These are phyloP conservation scores for Furcasterigmium furcatum DNA, from an alignment of 2,329 filamentous ascomycete genomes.

Conservation along the genomic window DNA sequence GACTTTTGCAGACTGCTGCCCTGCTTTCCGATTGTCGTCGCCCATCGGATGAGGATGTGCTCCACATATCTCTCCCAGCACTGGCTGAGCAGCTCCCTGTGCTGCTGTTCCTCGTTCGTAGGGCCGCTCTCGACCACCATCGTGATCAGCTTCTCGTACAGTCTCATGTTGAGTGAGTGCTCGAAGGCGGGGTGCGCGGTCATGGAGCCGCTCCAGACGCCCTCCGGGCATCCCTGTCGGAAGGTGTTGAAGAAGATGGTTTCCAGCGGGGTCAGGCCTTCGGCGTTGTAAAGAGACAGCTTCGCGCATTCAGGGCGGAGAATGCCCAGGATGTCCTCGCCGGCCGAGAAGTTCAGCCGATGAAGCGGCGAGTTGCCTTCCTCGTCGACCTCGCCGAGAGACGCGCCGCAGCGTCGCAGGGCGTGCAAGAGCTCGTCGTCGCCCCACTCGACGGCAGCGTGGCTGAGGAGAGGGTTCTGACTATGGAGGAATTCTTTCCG, in stretches of 20 bases:
- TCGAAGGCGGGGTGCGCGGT: no score
- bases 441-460: slow-evolving; percentile 23
- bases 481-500: neutral
- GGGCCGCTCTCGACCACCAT: no score
- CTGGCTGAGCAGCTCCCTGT: no score
- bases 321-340: slow-evolving; percentile 13
- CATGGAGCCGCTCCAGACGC: no score
- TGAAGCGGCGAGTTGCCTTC: slow-evolving; percentile 16
- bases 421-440: slow-evolving; percentile 14
- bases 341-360: slow-evolving; percentile 20
- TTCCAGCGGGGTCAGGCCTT: slow-evolving; percentile 21
- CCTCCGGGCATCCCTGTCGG: slow-evolving; percentile 1
- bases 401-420: slow-evolving; percentile 14
- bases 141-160: no score
- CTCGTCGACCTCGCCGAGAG: slow-evolving; percentile 10
- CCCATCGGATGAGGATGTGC: no score
- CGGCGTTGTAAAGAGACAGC: slow-evolving; percentile 8
- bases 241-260: slow-evolving; percentile 21
- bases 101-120: no score
- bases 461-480: slow-evolving; percentile 8
- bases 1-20: no score
- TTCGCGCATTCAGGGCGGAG: slow-evolving; percentile 18
- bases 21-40: no score
- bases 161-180: no score
- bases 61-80: no score